Evolutionary conservation across 2,329 filamentous ascomycete species (phyloP).

Genomic region (Hypoxylon sp.): DNA sequence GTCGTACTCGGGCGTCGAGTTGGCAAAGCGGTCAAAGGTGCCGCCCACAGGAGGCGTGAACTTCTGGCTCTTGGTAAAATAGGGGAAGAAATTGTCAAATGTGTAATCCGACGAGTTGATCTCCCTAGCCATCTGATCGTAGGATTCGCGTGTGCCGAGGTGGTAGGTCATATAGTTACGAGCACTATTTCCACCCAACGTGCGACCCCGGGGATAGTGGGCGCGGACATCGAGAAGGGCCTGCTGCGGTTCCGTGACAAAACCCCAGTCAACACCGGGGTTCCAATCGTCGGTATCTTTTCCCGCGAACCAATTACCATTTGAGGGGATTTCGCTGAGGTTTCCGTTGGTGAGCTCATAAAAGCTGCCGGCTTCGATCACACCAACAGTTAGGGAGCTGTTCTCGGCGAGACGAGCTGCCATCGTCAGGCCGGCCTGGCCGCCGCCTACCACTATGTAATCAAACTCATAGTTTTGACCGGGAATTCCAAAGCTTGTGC

Average conservation of each 20-base stretch:
- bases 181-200: slow-evolving; percentile 52
- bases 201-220: slow-evolving; percentile 53
- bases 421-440: slow-evolving; percentile 57
- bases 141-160: slow-evolving; percentile 47
- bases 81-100: slow-evolving; percentile 49
- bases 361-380: slow-evolving; percentile 58
- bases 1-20: slow-evolving; percentile 51
- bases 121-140: slow-evolving; percentile 48
- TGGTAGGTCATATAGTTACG: slow-evolving; percentile 55
- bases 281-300: slow-evolving; percentile 27
- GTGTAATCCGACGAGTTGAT: slow-evolving; percentile 48
- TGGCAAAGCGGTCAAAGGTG: slow-evolving; percentile 45
- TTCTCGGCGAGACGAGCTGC: slow-evolving; percentile 53
- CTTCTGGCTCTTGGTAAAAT: slow-evolving; percentile 48
- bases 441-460: slow-evolving; percentile 56
- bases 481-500: slow-evolving; percentile 28
- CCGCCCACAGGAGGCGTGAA: slow-evolving; percentile 46
- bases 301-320: slow-evolving; percentile 13
- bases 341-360: slow-evolving; percentile 54
- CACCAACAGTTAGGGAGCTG: slow-evolving; percentile 52
- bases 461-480: slow-evolving; percentile 35
- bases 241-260: slow-evolving; percentile 45
- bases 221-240: slow-evolving; percentile 26
- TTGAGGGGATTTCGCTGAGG: slow-evolving; percentile 35
- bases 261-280: slow-evolving; percentile 49